Base-by-base conservation (phyloP, 805 yeast species). In the Lipomyces starkeyi region DNA sequence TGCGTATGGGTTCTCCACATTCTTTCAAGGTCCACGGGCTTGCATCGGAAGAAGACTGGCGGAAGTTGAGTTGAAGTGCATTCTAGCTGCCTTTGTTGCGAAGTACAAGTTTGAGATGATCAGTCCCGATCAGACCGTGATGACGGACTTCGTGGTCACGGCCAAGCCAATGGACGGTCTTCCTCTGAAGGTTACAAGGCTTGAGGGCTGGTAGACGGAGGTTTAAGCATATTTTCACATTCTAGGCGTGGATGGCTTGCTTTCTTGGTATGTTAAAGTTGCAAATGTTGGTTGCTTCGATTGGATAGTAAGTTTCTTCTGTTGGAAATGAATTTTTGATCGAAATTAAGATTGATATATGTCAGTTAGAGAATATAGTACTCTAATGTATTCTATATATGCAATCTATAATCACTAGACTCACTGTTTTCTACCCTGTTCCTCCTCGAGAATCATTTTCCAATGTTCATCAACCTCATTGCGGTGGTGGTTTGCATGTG, bases 11-110 rank as follows among this genome's bases (percentile, higher is more conserved):
- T 58, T n/a, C 57, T 57, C 66, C 11, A 63, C 72, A 3, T 69
- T 69, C 55, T 37, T 63, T 22, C 68, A 66, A n/a, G 72, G 72
- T 22, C 64, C 70, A 5, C 55, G 72, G 20, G 35, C 68, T 1
- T 69, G 72, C 56, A 57, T 69, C 34, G 72, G 72, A 22, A 52
- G 65, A 17, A 58, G 63, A 20, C 29, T 69, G 35, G 70, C 72
- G 17, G 72, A 69, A 56, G 22, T 69, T 3, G 72, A 69, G 37
- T 49, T 66, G 27, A 61, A 62, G 52, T 57, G 62, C 25, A 27
- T 66, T 32, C 22, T 69, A 7, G 68, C 66, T 2, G 64, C 62
- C 13, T 62, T 69, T 13, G 63, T 69, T 9, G 62, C 61, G 13
- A 37, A 61, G 35, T 69, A 61, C 58, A 59, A 64, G 61, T 64